A percentile compares a stretch with the other conserved stretches of the same genome.
Conservation (phyloP, 495 filamentous ascomycete species). For the Thozetella sp. region DNA sequence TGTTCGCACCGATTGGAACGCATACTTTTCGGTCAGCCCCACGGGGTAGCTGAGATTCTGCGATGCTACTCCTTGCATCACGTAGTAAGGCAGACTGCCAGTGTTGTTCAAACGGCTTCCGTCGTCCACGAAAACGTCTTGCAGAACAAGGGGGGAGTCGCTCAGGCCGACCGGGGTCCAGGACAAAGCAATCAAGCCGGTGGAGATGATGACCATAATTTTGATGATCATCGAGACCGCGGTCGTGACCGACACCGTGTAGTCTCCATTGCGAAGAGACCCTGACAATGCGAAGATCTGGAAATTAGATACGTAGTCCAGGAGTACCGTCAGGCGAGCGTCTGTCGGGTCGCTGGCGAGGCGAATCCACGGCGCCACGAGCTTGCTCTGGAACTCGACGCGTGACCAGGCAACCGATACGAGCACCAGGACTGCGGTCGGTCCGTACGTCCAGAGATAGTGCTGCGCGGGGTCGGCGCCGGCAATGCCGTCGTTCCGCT, state of each 20-base stretch:
- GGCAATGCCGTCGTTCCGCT: too few relatives aligned
- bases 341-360: neutral
- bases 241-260: neutral
- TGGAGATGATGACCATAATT: slow-evolving; percentile 7
- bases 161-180: neutral
- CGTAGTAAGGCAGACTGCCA: slow-evolving; percentile 3
- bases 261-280: slow-evolving; percentile 5
- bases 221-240: slow-evolving; percentile 3
- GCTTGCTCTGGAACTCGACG: slow-evolving; percentile 18
- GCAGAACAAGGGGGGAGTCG: neutral
- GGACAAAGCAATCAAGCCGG: slow-evolving; percentile 9
- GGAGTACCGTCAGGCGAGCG: neutral
- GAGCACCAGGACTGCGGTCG: slow-evolving; percentile 19
- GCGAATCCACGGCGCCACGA: slow-evolving; percentile 8
- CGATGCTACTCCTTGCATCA: neutral
- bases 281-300: neutral
- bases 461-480: too few relatives aligned
- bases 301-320: slow-evolving; percentile 10
- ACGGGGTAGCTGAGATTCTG: slow-evolving; percentile 8
- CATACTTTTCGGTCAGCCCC: slow-evolving; percentile 5
- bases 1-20: slow-evolving; percentile 9
- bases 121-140: slow-evolving; percentile 1
- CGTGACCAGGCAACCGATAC: slow-evolving; percentile 16
- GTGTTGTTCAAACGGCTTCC: neutral
- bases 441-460: slow-evolving; percentile 27